phyloP scores from a whole-genome alignment of 2,329 filamentous ascomycete species.

The Aspergillus sp. region DNA sequence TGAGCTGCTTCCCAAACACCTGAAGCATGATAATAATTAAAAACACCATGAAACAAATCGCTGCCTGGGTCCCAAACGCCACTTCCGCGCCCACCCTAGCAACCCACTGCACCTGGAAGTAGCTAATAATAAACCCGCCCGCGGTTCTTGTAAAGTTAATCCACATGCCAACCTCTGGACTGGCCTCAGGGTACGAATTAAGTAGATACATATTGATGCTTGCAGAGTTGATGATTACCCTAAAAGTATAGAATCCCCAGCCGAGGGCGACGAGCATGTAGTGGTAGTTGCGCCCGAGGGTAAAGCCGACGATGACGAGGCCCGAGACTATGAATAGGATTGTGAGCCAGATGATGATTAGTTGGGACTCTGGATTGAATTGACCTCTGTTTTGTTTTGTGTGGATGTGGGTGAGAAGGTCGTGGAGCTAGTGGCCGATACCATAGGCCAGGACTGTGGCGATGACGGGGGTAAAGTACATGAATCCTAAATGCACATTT shows the following conservation, averaged over 20 bases:
- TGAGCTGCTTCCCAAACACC: constrained; percentile 44
- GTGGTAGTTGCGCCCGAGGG: constrained; percentile 56
- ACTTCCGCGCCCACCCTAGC: constrained; percentile 47
- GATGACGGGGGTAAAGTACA: constrained; percentile 64
- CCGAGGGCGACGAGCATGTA: constrained; percentile 55
- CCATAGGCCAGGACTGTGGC: constrained; percentile 59
- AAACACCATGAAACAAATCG: constrained; percentile 44
- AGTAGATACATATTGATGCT: constrained; percentile 58
- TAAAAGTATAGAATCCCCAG: constrained; percentile 62
- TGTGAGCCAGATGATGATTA: constrained; percentile 54
- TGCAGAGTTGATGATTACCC: constrained; percentile 60
- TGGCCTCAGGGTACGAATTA: constrained; percentile 60
- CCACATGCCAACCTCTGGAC: constrained; percentile 59
- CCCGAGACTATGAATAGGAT: constrained; percentile 56
- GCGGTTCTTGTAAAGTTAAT: constrained; percentile 55
- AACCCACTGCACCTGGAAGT: constrained; percentile 59
- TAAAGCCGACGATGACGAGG: constrained; percentile 58
- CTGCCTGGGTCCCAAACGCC: constrained; percentile 55
- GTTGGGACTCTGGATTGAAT: constrained; percentile 62
- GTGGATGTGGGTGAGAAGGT: constrained; percentile 52
- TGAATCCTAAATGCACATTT: constrained; percentile 41
- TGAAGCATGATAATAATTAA: constrained; percentile 42
- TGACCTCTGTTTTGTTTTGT: constrained; percentile 54
- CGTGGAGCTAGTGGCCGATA: constrained; percentile 62
- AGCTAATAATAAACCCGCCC: constrained; percentile 58